Evolutionary conservation across 2,329 filamentous ascomycete genomes (phyloP).

Genomic region (Talaromyces islandicus): DNA sequence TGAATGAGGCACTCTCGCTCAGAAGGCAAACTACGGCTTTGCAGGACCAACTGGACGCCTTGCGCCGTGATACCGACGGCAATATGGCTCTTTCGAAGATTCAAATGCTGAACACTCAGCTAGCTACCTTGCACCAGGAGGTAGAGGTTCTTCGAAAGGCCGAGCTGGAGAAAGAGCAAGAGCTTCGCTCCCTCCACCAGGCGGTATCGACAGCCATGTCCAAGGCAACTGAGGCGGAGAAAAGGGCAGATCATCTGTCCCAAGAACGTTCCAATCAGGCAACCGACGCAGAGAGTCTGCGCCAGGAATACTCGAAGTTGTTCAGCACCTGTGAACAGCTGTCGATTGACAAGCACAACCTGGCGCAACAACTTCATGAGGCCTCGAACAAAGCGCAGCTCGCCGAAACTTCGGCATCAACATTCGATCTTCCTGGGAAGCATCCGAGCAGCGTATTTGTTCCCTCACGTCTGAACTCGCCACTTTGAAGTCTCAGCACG

Average conservation of each 20-base stretch:
- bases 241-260: background rate
- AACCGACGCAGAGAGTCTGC: background rate
- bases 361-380: background rate
- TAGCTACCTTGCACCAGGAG: background rate
- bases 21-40: background rate
- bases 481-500: background rate
- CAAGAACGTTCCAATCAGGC: background rate
- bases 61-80: background rate
- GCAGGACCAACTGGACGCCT: background rate
- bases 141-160: background rate
- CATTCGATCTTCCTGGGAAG: background rate
- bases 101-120: background rate
- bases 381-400: background rate
- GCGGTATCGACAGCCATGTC: background rate
- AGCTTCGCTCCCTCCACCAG: background rate
- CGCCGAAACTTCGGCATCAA: background rate
- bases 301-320: background rate
- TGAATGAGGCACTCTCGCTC: background rate
- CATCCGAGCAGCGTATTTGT: background rate
- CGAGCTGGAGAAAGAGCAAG: background rate
- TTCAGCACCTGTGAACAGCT: background rate
- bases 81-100: background rate
- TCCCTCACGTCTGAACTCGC: background rate
- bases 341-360: background rate
- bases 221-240: background rate